A percentile compares a stretch with the other conserved stretches of the same genome.
Evolutionary conservation across 805 yeast genomes (phyloP).

Genomic region (Pichia manshurica): DNA sequence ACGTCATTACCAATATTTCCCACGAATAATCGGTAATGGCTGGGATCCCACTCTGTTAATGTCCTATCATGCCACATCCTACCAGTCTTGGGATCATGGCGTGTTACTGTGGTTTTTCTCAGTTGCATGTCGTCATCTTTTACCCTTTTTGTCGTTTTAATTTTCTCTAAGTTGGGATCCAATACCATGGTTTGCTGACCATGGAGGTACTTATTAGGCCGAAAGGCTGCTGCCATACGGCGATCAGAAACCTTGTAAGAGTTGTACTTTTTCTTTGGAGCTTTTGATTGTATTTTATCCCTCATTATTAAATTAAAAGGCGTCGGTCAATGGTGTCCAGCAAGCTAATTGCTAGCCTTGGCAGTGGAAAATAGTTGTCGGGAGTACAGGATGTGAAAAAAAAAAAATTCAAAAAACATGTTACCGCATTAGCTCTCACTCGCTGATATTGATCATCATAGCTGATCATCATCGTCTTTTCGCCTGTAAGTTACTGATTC

Average conservation of each 20-base stretch:
- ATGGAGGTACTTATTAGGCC: slow-evolving; percentile 41
- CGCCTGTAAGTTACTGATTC: too few species aligned
- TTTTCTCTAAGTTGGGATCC: neutral
- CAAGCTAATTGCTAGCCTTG: too few species aligned
- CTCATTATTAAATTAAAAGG: neutral
- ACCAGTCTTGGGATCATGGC: slow-evolving; percentile 39
- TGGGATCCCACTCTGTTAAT: slow-evolving; percentile 60
- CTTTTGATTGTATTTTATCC: slow-evolving; percentile 1
- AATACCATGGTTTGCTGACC: slow-evolving; percentile 1
- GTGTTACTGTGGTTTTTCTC: slow-evolving; percentile 32
- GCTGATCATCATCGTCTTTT: too few species aligned
- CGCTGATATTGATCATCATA: too few species aligned
- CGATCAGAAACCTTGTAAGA: slow-evolving; percentile 44
- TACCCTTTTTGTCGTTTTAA: slow-evolving; percentile 1
- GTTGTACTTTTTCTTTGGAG: slow-evolving; percentile 13
- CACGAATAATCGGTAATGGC: slow-evolving; percentile 65
- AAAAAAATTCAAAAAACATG: slow-evolving; percentile 1
- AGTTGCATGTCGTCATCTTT: neutral
- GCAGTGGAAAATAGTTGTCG: neutral
- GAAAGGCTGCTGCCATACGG: slow-evolving; percentile 46
- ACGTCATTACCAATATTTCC: slow-evolving; percentile 72
- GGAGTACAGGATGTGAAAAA: neutral
- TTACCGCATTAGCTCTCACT: neutral
- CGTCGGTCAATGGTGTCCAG: neutral
- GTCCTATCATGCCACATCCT: slow-evolving; percentile 43